phyloP scores from a whole-genome alignment of 2,329 filamentous ascomycete genomes.

The Hymenoscyphus occultus region DNA sequence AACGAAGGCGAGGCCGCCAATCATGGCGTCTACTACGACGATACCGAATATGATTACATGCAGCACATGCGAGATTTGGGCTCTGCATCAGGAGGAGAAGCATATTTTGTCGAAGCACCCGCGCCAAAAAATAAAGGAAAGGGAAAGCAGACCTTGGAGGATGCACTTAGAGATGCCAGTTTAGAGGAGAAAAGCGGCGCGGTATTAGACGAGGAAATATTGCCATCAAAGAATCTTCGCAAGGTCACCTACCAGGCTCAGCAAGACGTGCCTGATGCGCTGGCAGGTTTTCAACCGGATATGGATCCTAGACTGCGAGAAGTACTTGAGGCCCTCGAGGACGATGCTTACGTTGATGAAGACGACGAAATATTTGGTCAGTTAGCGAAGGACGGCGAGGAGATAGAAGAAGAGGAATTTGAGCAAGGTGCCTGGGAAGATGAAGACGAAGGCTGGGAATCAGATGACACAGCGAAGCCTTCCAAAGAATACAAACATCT shows the following conservation, averaged over 20 bases:
- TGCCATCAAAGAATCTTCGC: slow-evolving; percentile 76
- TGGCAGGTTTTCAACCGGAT: slow-evolving; percentile 92
- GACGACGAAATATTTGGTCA: slow-evolving; percentile 79
- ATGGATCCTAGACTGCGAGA: slow-evolving; percentile 94
- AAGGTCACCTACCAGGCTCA: slow-evolving; percentile 84
- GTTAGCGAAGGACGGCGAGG: slow-evolving; percentile 65
- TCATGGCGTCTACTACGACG: slow-evolving; percentile 91
- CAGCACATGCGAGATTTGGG: slow-evolving; percentile 94
- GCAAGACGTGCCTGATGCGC: slow-evolving; percentile 86
- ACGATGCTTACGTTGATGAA: slow-evolving; percentile 88
- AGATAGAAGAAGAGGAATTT: slow-evolving; percentile 78
- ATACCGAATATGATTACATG: slow-evolving; percentile 98
- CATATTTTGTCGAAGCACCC: slow-evolving; percentile 79
- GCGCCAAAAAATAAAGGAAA: slow-evolving; percentile 62
- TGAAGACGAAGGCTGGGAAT: slow-evolving; percentile 85
- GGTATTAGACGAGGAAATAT: slow-evolving; percentile 68
- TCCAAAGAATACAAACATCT: slow-evolving; percentile 50
- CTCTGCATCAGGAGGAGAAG: slow-evolving; percentile 64
- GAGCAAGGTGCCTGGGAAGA: slow-evolving; percentile 61
- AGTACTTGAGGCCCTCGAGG: slow-evolving; percentile 87
- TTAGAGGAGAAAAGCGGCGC: slow-evolving; percentile 53
- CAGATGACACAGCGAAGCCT: slow-evolving; percentile 84
- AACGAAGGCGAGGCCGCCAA: slow-evolving; percentile 97
- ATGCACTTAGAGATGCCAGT: slow-evolving; percentile 67
- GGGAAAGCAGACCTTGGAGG: slow-evolving; percentile 76